These are phyloP conservation scores for Wallacemonas sp. DNA, from an alignment of 208 protist species.

Conservation along the genomic window DNA sequence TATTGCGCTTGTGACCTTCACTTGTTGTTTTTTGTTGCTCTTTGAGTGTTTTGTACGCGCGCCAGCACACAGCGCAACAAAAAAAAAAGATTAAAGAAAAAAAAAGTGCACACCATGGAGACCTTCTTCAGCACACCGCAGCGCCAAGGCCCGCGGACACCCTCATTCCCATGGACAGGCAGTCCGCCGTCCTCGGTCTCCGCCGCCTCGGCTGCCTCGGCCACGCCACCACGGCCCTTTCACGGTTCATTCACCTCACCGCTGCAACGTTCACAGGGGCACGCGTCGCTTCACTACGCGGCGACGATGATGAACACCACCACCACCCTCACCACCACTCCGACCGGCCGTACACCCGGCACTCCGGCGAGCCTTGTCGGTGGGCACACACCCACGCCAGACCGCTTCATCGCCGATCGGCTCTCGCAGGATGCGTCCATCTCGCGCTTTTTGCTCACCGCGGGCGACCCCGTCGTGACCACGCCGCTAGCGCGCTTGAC, in stretches of 20 bases:
- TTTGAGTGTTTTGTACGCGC: background rate
- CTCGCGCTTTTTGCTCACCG: conserved; percentile 82
- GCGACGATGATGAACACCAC: no score
- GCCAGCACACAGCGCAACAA: background rate
- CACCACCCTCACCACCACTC: no score
- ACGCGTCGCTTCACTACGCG: background rate
- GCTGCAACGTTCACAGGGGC: no score
- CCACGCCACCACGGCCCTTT: background rate
- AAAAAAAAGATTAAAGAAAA: background rate
- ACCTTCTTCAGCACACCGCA: conserved; percentile 23
- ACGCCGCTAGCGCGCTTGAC: background rate
- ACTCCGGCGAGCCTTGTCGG: background rate
- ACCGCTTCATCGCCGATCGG: conserved; percentile 79
- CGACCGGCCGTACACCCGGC: conserved; percentile 5
- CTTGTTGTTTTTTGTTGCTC: background rate
- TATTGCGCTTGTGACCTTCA: no score
- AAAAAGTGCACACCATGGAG: conserved; percentile 14
- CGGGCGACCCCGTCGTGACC: conserved; percentile 56
- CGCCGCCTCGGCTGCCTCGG: background rate
- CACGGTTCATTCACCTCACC: background rate
- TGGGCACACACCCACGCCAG: conserved; percentile 15
- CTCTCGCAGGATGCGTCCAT: conserved; percentile 54
- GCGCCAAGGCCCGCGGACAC: conserved; percentile 1
- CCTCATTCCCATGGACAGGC: conserved; percentile 1
- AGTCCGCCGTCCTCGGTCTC: background rate